Evolutionary conservation across 768 basidiomycete genomes (phyloP).

Genomic region (Favolaschia claudopus): DNA sequence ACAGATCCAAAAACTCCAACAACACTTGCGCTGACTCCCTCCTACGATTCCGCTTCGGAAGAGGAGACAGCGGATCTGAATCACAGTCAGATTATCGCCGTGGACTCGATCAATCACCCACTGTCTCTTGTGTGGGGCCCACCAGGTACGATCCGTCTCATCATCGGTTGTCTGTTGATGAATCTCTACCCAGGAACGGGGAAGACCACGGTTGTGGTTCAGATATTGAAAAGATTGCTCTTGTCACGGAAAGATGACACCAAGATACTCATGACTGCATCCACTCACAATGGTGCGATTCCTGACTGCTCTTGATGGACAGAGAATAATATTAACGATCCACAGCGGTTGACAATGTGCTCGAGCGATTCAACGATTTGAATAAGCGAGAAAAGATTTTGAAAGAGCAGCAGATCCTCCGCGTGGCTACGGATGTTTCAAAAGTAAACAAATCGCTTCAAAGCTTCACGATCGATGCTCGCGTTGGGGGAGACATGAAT

Average conservation of each 20-base stretch:
- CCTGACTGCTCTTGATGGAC: background rate
- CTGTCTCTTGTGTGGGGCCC: conserved; percentile 75
- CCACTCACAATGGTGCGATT: conserved; percentile 67
- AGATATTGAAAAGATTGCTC: conserved; percentile 58
- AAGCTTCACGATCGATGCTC: conserved; percentile 67
- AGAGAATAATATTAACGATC: background rate
- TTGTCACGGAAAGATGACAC: conserved; percentile 35
- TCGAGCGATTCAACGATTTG: conserved; percentile 64
- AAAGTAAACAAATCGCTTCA: conserved; percentile 66
- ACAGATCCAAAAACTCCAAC: conserved; percentile 16
- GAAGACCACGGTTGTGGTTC: conserved; percentile 74
- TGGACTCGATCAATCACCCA: conserved; percentile 50
- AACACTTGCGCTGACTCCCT: background rate
- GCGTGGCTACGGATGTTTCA: conserved; percentile 71
- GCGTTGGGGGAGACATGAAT: conserved; percentile 68
- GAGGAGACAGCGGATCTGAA: conserved; percentile 50
- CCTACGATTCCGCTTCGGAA: background rate
- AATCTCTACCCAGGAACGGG: conserved; percentile 60
- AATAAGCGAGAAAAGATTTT: conserved; percentile 56
- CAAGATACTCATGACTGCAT: conserved; percentile 75
- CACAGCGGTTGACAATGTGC: conserved; percentile 74
- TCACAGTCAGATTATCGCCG: conserved; percentile 60
- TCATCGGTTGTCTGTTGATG: background rate
- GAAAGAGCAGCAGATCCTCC: conserved; percentile 63
- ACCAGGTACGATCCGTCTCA: conserved; percentile 53